Evolutionary conservation across 208 protist genomes (phyloP), one percentile per base, ranked within the genome.

Genomic region (Acanthamoeba lugdunensis): DNA sequence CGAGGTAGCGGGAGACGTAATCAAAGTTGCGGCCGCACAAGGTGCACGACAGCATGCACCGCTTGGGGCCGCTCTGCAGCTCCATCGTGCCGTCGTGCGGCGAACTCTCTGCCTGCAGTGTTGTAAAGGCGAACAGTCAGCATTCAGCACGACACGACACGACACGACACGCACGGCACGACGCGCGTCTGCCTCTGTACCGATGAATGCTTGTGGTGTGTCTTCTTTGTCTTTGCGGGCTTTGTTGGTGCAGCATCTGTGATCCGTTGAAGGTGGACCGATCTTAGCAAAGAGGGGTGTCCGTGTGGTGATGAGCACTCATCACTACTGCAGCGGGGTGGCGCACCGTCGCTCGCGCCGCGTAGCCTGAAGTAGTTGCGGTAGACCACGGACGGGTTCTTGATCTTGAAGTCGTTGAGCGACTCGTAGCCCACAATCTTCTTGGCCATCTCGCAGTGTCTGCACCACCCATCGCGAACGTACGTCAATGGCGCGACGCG

Each of bases 341-440:
- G 23, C 28, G 33, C 79, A 87, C 21, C 79, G 14, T 87, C 30
- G 13, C 21, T 58, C 9, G 28, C 45, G 54, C 52, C 52, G 23
- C 48, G 30, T 4, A 52, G 37, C 41, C 37, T 13, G n/a, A 87
- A 87, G 79, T 87, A 87, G 79, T 63, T 87, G 23, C 52, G 21
- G 41, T 87, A 63, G 25, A 87, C n/a, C 11, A 87, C 52, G 8
- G 50, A 87, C 23, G 79, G 45, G 50, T 87, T 87, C 79, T 87
- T 87, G 18, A 87, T 13, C 41, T 87, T 87, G 18, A 63, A 54
- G 45, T 87, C 14, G 56, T 69, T 67, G 48, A 67, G n/a, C 28
- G 81, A 89, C 56, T 89, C 81, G 37, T 89, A 89, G 81, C 81
- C 81, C 30, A 89, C 56, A 28, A 89, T 67, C 56, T 89, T 89